Base-by-base conservation (phyloP, 2,329 filamentous ascomycete species). In the Fusarium incarnatum region DNA sequence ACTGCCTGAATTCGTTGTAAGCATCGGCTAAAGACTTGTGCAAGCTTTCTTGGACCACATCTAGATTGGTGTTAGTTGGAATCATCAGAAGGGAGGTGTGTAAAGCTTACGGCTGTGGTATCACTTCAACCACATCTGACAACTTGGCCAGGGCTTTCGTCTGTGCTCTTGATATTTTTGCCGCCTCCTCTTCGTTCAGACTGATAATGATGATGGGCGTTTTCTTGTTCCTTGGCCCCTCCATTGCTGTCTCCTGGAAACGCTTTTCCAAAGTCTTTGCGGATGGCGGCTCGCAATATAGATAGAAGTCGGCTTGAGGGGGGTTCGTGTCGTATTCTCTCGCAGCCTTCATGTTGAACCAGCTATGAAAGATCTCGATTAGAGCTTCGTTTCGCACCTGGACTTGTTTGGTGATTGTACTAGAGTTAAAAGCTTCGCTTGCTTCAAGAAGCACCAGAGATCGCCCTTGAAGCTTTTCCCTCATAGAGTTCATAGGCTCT, bases 301-400 rank as follows among this genome's bases (percentile, higher is more conserved):
- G 40, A 23, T 68, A 68, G 12, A 80, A 42, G 16, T 77, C 73
- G 6, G 75, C 57, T 4, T 72, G 30, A 5, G 55, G 28, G 1
- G 53, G 28, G 13, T 59, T 40, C 1, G 28, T n/a, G 1, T 62
- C 60, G 8, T 46, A 16, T 23, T 73, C 71, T 11, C 64, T 71
- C 6, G 67, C 56, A 3, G 80, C 68, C 4, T 75, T 69, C 64
- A 82, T 78, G 5, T 73, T 75, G 47, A 81, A 80, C 79, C 80
- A 82, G 25, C 72, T 73, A 4, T 73, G 60, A 40, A 76, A 75
- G 20, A 75, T 78, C 25, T 76, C 75, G 5, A 69, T 67, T 2
- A 81, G 60, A 0, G 77, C 75, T 8, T 75, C 70, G 20, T 78
- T 75, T 9, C 80, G 65, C 52, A 73, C 76, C 12, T 56, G 37